Evolutionary conservation across 108 stramenopile genomes (phyloP).

Genomic region (Aurantiochytrium sp.): DNA sequence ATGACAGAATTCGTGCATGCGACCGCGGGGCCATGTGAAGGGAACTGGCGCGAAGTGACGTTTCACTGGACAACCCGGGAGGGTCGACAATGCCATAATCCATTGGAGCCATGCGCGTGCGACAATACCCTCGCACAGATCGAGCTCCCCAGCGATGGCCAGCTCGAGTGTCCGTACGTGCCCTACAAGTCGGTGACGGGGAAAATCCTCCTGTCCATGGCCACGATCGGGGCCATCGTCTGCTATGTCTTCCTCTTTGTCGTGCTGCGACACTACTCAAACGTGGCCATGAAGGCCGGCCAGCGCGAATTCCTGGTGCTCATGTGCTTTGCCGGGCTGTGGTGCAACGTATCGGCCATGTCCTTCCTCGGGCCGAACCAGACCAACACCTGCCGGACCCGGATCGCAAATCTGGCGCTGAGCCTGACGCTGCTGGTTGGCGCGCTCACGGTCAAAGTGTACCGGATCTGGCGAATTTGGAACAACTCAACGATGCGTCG

Average conservation of each 20-base stretch:
- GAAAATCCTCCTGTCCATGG: neutral
- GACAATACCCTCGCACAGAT: neutral
- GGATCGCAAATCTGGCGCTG: neutral
- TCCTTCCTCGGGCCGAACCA: neutral
- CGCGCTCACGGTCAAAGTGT: constrained; percentile 20
- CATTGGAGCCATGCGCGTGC: neutral
- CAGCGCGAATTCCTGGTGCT: constrained; percentile 14
- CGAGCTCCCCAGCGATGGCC: neutral
- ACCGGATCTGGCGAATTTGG: constrained; percentile 22
- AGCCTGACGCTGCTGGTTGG: neutral
- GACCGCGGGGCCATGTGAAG: neutral
- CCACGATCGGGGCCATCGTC: neutral
- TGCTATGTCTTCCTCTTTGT: constrained; percentile 3
- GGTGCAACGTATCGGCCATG: constrained; percentile 9
- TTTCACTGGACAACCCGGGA: neutral
- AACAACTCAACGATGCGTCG: constrained; percentile 16
- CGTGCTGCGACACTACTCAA: neutral
- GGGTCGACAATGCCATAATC: neutral
- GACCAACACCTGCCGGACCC: neutral
- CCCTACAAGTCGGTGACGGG: neutral
- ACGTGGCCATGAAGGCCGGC: neutral
- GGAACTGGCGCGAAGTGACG: neutral
- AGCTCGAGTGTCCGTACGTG: neutral
- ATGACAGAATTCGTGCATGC: neutral
- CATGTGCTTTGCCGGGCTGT: constrained; percentile 21